phyloP scores from a whole-genome alignment of 768 basidiomycete genomes.

The Macrolepiota albuminosa region DNA sequence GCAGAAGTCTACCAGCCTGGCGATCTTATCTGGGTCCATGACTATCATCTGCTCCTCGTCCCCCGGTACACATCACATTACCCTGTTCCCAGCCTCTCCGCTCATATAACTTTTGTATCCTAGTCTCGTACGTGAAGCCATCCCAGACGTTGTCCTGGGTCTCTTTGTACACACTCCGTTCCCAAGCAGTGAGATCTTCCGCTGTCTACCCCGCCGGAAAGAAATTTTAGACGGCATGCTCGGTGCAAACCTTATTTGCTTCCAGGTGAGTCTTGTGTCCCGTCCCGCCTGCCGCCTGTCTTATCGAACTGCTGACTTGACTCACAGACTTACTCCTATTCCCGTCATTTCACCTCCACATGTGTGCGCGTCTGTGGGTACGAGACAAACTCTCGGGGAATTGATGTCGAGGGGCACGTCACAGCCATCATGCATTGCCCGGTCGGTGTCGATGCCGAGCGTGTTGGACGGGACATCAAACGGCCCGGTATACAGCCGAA shows the following conservation, averaged over 20 bases:
- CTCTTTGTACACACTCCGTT: slow-evolving; percentile 98
- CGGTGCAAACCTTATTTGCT: slow-evolving; percentile 92
- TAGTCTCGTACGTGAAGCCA: slow-evolving; percentile 66
- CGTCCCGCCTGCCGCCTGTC: background rate
- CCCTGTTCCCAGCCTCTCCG: slow-evolving; percentile 1
- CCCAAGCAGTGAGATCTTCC: slow-evolving; percentile 94
- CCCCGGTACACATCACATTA: slow-evolving; percentile 40
- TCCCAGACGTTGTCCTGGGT: slow-evolving; percentile 71
- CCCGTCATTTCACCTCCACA: slow-evolving; percentile 90
- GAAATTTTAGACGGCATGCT: slow-evolving; percentile 98
- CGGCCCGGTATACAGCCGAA: slow-evolving; percentile 88
- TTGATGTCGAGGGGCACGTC: slow-evolving; percentile 86
- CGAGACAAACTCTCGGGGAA: slow-evolving; percentile 66
- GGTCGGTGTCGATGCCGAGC: slow-evolving; percentile 91
- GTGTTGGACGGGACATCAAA: slow-evolving; percentile 76
- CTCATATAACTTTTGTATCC: background rate
- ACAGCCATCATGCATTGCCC: slow-evolving; percentile 86
- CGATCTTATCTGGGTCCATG: slow-evolving; percentile 93
- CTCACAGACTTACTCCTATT: slow-evolving; percentile 82
- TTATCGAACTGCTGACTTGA: background rate
- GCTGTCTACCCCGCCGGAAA: slow-evolving; percentile 85
- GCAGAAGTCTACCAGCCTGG: slow-evolving; percentile 77
- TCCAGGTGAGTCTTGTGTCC: slow-evolving; percentile 51
- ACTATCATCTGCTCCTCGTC: slow-evolving; percentile 93
- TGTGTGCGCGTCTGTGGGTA: slow-evolving; percentile 96